These are phyloP conservation scores for Rhynchospora pubera DNA, from an alignment of 176 grass and related monocot genomes.

Conservation along the genomic window DNA sequence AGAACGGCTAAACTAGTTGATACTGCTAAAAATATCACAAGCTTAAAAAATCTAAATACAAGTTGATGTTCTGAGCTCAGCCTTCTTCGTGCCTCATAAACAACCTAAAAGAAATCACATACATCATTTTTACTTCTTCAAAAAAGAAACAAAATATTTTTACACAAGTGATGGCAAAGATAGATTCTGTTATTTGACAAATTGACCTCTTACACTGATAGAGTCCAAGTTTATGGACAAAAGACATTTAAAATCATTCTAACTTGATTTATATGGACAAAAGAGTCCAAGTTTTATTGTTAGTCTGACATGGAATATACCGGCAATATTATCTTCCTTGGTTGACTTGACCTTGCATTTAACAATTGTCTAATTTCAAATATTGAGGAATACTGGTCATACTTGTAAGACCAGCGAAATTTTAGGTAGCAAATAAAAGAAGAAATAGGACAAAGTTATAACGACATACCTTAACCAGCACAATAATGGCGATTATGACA, in stretches of 20 bases:
- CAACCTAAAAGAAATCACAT: slow-evolving; percentile 44
- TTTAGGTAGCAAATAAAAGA: neutral
- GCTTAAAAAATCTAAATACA: slow-evolving; percentile 75
- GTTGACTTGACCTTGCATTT: neutral
- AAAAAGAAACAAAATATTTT: neutral
- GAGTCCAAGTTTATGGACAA: too few relatives aligned
- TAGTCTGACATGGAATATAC: neutral
- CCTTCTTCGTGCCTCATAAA: slow-evolving; percentile 49
- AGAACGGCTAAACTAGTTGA: slow-evolving; percentile 60
- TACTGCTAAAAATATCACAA: slow-evolving; percentile 60
- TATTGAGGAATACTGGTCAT: neutral
- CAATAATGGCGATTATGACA: slow-evolving; percentile 77
- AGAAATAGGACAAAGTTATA: neutral
- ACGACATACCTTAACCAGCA: slow-evolving; percentile 69
- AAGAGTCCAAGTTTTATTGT: neutral
- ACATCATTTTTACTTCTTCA: slow-evolving; percentile 2
- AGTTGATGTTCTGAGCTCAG: slow-evolving; percentile 85
- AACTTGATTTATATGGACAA: neutral
- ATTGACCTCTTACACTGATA: neutral
- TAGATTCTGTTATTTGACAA: neutral
- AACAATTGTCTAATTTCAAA: neutral
- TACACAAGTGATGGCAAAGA: neutral
- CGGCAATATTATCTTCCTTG: neutral
- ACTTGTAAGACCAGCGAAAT: neutral
- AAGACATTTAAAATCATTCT: neutral